Evolutionary conservation across 768 basidiomycete genomes (phyloP).

Genomic region (Agaricus sinodeliciosus): DNA sequence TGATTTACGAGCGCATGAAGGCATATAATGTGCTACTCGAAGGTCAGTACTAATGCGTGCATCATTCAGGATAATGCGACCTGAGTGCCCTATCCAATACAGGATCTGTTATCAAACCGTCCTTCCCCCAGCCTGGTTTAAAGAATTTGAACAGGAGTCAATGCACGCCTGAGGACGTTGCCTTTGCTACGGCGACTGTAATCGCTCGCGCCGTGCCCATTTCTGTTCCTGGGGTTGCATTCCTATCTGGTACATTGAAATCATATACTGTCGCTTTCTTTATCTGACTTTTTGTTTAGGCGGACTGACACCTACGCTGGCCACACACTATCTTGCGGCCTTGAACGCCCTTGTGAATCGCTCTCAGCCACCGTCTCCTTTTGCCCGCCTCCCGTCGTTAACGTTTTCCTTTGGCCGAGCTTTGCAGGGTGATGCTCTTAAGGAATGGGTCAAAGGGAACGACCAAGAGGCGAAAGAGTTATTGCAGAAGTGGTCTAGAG

Average conservation of each 20-base stretch:
- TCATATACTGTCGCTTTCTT: background rate
- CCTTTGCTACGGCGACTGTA: constrained; percentile 36
- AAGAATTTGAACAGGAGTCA: constrained; percentile 31
- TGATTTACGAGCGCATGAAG: constrained; percentile 40
- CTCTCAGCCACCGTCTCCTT: constrained; percentile 25
- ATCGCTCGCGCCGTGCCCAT: constrained; percentile 39
- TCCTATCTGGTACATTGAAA: constrained; percentile 35
- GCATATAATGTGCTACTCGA: constrained; percentile 42
- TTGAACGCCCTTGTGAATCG: constrained; percentile 31
- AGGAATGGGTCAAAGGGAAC: constrained; percentile 40
- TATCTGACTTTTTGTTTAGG: constrained; percentile 20
- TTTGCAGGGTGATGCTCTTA: constrained; percentile 43
- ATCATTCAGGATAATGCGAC: background rate
- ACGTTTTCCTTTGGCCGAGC: constrained; percentile 46
- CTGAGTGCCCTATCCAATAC: background rate
- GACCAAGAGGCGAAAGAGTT: constrained; percentile 29
- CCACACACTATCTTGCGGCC: constrained; percentile 34
- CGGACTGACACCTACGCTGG: constrained; percentile 34
- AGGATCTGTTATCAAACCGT: constrained; percentile 47
- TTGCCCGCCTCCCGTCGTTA: constrained; percentile 34
- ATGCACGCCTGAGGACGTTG: constrained; percentile 34
- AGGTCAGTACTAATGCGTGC: constrained; percentile 20
- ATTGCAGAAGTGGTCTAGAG: constrained; percentile 36
- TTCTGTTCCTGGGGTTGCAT: constrained; percentile 42
- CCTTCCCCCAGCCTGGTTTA: constrained; percentile 43